phyloP scores from a whole-genome alignment of 805 yeast genomes.

The Yueomyces sp. region DNA sequence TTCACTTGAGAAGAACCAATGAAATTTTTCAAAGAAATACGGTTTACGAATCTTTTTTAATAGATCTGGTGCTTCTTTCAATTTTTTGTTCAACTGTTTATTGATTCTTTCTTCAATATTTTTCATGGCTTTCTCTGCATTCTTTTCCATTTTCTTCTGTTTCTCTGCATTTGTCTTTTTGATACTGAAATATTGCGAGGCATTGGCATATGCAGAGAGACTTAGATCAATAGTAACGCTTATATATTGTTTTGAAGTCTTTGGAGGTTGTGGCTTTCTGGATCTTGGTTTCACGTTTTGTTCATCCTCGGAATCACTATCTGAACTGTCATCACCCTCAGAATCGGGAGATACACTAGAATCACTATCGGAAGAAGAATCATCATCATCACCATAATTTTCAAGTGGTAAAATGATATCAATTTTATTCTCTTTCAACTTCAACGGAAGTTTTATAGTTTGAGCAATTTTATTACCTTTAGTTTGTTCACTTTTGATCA shows the following conservation, averaged over 20 bases:
- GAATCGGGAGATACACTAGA: slow-evolving; percentile 9
- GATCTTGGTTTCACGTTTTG: slow-evolving; percentile 6
- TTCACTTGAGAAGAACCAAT: slow-evolving; percentile 89
- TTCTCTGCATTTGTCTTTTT: slow-evolving; percentile 66
- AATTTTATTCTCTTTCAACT: slow-evolving; percentile 55
- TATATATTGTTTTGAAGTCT: slow-evolving; percentile 17
- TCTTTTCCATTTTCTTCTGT: slow-evolving; percentile 67
- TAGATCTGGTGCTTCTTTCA: slow-evolving; percentile 43
- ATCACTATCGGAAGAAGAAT: slow-evolving; percentile 23
- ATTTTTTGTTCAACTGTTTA: slow-evolving; percentile 51
- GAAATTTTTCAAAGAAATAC: slow-evolving; percentile 87
- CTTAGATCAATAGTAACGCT: slow-evolving; percentile 54
- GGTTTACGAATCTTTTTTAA: slow-evolving; percentile 53
- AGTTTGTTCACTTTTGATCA: slow-evolving; percentile 54
- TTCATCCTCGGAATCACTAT: slow-evolving; percentile 4
- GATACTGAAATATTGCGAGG: slow-evolving; percentile 64
- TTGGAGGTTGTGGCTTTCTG: slow-evolving; percentile 4
- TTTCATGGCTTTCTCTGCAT: slow-evolving; percentile 63
- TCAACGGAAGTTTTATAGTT: slow-evolving; percentile 51
- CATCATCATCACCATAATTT: slow-evolving; percentile 17
- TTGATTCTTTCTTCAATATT: slow-evolving; percentile 70
- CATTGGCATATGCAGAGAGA: slow-evolving; percentile 78
- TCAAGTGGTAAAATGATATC: slow-evolving; percentile 39
- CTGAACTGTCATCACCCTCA: slow-evolving; percentile 9
- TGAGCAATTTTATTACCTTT: slow-evolving; percentile 54